Base-by-base conservation (phyloP, 2,329 filamentous ascomycete genomes). In the Boeremia exigua region DNA sequence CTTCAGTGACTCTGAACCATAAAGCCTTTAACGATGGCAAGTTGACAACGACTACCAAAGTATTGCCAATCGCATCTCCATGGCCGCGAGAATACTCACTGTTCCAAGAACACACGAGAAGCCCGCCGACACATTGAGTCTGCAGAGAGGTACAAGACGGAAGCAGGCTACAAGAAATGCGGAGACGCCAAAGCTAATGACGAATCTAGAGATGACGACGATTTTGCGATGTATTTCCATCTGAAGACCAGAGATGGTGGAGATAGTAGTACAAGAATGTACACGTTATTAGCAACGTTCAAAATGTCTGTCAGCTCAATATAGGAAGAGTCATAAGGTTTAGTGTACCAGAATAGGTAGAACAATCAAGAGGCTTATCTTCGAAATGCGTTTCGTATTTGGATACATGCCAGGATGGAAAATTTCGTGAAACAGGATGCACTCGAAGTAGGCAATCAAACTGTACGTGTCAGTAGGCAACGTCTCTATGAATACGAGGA, bases 61-160 rank as follows among this genome's bases (percentile, higher is more conserved):
- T n/a, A 75, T 66, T 17, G 69, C 74, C 14, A 70, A 56, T 44
- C 73, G 62, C 34, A 75, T 65, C 44, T 75, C 71, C 25, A 72
- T 46, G 14, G 63, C 63, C 2, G 72, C 68, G 15, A 74, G 61
- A 19, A 75, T 70, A 52, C 70, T 59, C 56, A 74, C 70, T 40
- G 70, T 70, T 4, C 72, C 73, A 8, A 75, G 59, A 2, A 65
- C 56, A 34, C 59, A 74, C 19, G 68, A 69, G 11, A 65, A 58
- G 40, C 74, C 70, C 5, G 65, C 47, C 5, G 61, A 60, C 2
- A 42, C 56, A 49, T 63, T 61, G 15, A 75, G 61, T 42, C 63
- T 54, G 46, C 64, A 52, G 4, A 69, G 61, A 9, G 60, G 54
- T 7, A 64, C 54, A 17, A 70, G 44, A 14, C 67, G 66, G 30